These are phyloP conservation scores for Pseudocercospora crystallina DNA, from an alignment of 2,329 filamentous ascomycete genomes.

Conservation along the genomic window DNA sequence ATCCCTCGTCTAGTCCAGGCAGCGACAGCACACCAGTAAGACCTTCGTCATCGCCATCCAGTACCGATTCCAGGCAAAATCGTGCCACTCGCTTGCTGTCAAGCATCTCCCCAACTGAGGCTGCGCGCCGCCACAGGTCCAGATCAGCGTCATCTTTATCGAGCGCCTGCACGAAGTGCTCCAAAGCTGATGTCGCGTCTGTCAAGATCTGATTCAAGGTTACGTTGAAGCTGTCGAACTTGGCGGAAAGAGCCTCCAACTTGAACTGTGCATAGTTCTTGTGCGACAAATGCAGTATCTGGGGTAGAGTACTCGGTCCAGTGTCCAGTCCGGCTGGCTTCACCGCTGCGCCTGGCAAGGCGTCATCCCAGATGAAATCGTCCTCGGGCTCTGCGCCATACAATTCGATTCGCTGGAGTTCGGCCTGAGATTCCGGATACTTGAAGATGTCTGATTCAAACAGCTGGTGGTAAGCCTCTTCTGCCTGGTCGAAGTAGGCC, in stretches of 20 bases:
- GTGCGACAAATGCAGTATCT: conserved; percentile 88
- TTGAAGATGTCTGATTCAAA: conserved; percentile 93
- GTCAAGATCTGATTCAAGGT: conserved; percentile 32
- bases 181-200: conserved; percentile 46
- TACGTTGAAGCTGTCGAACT: conserved; percentile 27
- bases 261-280: conserved; percentile 94
- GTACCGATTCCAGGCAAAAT: conserved; percentile 63
- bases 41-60: conserved; percentile 61
- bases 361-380: conserved; percentile 35
- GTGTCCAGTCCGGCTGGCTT: conserved; percentile 61
- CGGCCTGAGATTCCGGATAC: conserved; percentile 81
- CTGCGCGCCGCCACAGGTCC: conserved; percentile 63
- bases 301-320: conserved; percentile 76
- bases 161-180: conserved; percentile 60
- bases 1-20: conserved; percentile 58
- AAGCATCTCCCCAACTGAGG: conserved; percentile 57
- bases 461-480: conserved; percentile 76
- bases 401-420: conserved; percentile 70
- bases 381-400: conserved; percentile 47
- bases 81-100: conserved; percentile 59
- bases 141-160: conserved; percentile 65
- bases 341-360: conserved; percentile 40
- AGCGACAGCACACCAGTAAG: conserved; percentile 54
- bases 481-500: conserved; percentile 70
- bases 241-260: conserved; percentile 58